These are phyloP conservation scores for Streptanthus diversifolius DNA, from an alignment of 345 rosid genomes.

Conservation along the genomic window DNA sequence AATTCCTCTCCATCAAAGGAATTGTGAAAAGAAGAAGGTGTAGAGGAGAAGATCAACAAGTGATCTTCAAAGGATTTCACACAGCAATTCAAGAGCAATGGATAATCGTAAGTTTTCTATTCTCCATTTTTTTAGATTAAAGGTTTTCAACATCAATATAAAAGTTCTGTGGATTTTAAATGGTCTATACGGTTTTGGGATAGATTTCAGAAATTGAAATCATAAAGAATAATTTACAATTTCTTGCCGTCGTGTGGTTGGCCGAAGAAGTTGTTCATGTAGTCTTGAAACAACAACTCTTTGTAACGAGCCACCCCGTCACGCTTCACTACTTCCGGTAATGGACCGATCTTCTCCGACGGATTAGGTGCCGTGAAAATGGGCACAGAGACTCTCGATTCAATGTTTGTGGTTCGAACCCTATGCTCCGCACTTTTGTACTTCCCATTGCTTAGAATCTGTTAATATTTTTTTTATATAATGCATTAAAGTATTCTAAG, in stretches of 20 bases:
- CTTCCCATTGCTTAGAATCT: constrained; percentile 59
- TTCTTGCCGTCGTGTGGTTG: constrained; percentile 56
- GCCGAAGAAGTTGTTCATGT: constrained; percentile 50
- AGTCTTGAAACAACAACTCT: constrained; percentile 45
- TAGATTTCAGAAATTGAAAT: too few relatives aligned
- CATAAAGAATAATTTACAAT: too few relatives aligned
- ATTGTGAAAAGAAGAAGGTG: too few relatives aligned
- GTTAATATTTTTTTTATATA: not conserved
- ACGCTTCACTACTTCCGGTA: constrained; percentile 40
- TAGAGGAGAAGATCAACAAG: too few relatives aligned
- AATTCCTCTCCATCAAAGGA: too few relatives aligned
- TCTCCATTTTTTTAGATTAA: too few relatives aligned
- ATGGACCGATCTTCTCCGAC: constrained; percentile 42
- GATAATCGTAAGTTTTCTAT: too few relatives aligned
- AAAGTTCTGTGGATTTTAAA: too few relatives aligned
- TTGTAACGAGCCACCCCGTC: constrained; percentile 46
- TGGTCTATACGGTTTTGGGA: too few relatives aligned
- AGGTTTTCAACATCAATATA: too few relatives aligned
- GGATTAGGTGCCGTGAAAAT: constrained; percentile 46
- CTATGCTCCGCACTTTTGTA: constrained; percentile 61
- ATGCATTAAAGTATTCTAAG: not conserved
- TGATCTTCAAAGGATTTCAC: too few relatives aligned
- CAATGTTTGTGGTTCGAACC: constrained; percentile 43
- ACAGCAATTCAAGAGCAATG: too few relatives aligned
- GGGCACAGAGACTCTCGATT: constrained; percentile 57